A percentile compares a stretch with the other conserved stretches of the same genome.
phyloP scores from a whole-genome alignment of 768 basidiomycete genomes.

The Lentinula detonsa region DNA sequence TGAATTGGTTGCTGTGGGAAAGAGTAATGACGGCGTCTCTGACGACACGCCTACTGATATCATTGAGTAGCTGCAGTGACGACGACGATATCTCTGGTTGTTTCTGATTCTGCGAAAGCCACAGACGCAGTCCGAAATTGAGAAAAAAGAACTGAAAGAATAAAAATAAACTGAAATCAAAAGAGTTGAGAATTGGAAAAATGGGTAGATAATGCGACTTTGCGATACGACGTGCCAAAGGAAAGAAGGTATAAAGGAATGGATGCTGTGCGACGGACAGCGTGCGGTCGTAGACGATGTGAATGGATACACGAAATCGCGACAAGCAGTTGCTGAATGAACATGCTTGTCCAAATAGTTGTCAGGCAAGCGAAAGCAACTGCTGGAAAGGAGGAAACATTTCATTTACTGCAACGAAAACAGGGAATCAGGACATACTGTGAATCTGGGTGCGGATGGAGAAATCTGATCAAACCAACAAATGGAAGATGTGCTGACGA shows the following conservation, averaged over 20 bases:
- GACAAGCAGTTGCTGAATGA: not conserved
- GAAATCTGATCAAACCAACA: not conserved
- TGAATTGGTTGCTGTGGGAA: not conserved
- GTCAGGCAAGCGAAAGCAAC: not conserved
- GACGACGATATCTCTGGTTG: not conserved
- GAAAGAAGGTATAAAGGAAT: not conserved
- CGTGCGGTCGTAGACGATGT: not conserved
- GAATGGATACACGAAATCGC: not conserved
- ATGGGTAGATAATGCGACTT: not conserved
- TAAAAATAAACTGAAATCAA: not conserved
- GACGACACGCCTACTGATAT: not conserved
- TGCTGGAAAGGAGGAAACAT: not conserved
- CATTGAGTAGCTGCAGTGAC: not conserved
- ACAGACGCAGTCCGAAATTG: not conserved
- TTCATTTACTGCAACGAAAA: constrained; percentile 1
- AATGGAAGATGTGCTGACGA: constrained; percentile 1
- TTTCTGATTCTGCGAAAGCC: not conserved
- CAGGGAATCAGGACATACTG: not conserved
- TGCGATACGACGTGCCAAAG: not conserved
- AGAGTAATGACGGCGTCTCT: not conserved
- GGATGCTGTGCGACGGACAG: constrained; percentile 10
- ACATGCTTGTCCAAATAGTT: not conserved
- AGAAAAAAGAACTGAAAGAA: constrained; percentile 1
- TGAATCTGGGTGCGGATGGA: not conserved
- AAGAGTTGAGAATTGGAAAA: not conserved